Evolutionary conservation across 2,329 filamentous ascomycete genomes (phyloP), one percentile per base, ranked within the genome.

Genomic region (Boeremia lycopersici): DNA sequence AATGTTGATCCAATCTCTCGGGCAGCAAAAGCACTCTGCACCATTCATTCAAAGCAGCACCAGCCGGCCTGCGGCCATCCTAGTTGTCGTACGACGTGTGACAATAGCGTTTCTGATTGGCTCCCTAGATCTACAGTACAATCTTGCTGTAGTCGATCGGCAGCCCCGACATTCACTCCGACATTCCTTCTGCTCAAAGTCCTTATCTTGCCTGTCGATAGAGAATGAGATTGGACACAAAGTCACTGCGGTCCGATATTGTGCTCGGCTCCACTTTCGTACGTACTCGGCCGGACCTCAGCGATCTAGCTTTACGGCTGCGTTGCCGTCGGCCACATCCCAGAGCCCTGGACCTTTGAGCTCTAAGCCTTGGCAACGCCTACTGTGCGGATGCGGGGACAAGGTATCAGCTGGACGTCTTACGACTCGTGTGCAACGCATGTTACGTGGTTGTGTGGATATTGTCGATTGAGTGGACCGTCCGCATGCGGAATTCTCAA

Each of bases 111-210:
- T 17, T 17, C 26, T 57, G 52, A 59, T 62, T 62, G 62, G 64
- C 44, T 57, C 23, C 40, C 11, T 56, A 52, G 38, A 56, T 13
- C 7, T 57, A 39, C 44, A 57, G 30, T 46, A 48, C 50, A 44
- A 40, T 49, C 39, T 41, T 48, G 43, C 33, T 45, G 25, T 29
- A 38, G 44, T 17, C 34, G 44, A 51, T 43, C 39, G 23, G 26
- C 40, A 56, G 33, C 50, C 53, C 57, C 59, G 57, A 62, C 45
- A 57, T 62, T 61, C 48, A 48, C 39, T 33, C 63, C 57, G 57
- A 60, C 45, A 40, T 38, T 48, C 43, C 31, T 45, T 31, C 23
- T 44, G 33, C 50, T 11, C 12, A 13, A n/a, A 39, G 29, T 35
- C 7, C 41, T 49, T 49, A 49, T 55, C 52, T 48, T 17, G 36